Evolutionary conservation across 2,329 filamentous ascomycete species (phyloP).

Genomic region (Dactylellina sp.): DNA sequence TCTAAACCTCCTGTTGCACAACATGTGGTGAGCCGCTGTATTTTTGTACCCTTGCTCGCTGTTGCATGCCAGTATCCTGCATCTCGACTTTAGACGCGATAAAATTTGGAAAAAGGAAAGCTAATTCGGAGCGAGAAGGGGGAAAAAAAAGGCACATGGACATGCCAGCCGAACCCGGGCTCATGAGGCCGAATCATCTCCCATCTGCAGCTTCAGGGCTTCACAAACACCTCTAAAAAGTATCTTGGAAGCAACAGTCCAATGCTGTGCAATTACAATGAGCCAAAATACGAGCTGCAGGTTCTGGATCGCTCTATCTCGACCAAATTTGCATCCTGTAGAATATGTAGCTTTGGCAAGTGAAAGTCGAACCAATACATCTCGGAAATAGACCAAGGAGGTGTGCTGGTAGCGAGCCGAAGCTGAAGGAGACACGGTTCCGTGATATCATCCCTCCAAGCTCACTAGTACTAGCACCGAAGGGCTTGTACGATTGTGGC

Average conservation of each 20-base stretch:
- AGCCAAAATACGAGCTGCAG: slow-evolving; percentile 10
- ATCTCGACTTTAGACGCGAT: slow-evolving; percentile 16
- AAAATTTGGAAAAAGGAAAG: slow-evolving; percentile 29
- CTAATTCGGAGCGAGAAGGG: slow-evolving; percentile 1
- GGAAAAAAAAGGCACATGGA: slow-evolving; percentile 27
- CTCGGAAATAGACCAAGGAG: background rate
- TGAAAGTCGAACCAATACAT: background rate
- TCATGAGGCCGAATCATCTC: slow-evolving; percentile 45
- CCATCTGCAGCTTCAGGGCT: background rate
- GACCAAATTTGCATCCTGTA: no score
- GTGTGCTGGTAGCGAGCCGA: no score
- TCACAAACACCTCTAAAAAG: background rate
- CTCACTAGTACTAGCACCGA: slow-evolving; percentile 14
- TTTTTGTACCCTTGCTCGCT: slow-evolving; percentile 26
- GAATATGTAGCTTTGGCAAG: no score
- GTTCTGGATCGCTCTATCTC: no score
- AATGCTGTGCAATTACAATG: slow-evolving; percentile 34
- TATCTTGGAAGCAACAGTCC: slow-evolving; percentile 13
- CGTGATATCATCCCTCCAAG: slow-evolving; percentile 44
- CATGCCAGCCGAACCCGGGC: slow-evolving; percentile 2
- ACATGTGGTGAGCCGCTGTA: slow-evolving; percentile 48
- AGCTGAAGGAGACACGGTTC: slow-evolving; percentile 8
- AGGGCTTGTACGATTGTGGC: slow-evolving; percentile 53
- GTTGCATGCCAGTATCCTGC: slow-evolving; percentile 23
- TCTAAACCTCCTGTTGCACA: slow-evolving; percentile 25